Base-by-base conservation (phyloP, 75 land plant species). In the Ceratopteris richardii region DNA sequence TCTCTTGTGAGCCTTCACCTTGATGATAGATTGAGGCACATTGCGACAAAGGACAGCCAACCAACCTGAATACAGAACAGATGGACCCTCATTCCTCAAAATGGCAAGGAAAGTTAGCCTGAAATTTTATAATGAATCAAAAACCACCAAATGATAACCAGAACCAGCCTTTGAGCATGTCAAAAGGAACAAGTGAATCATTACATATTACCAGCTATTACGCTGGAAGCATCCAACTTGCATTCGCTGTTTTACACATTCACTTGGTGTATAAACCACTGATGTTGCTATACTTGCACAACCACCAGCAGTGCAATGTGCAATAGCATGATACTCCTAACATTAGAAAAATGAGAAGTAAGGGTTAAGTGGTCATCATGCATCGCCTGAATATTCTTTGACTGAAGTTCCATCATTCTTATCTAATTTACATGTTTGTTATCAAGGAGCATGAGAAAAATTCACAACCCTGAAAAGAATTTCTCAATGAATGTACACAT, bases 271-370 rank as follows among this genome's bases (percentile, higher is more conserved):
- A 64, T 86, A 94, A 57, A 94, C 75, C 65, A 89, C 74, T 27
- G 98, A 94, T 12, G 98, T 94, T 36, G 96, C 98, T 63, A 89
- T 58, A 36, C 98, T 94, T 63, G 98, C 87, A 79, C 96, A 94
- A 54, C 90, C 98, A 64, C 98, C 98, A 11, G 98, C 87, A 42
- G 66, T 58, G 75, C 98, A 94, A 66, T 94, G 90, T 25, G 82
- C 95, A 37, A 94, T 51, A 64, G 85, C 79, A 63, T 77, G 74
- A 67, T 79, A 67, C 61, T 86, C 98, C 98, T 94, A 52, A 52
- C 54, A 52, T 13, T 2, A 24, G 14, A 52, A 52, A 26, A 21
- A 23, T 19, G 54, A 52, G 5, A 52, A 46, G 14, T 14, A 20
- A n/a, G n/a, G n/a, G n/a, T n/a, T n/a, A n/a, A n/a, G n/a, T n/a